Conservation (phyloP, 1,284 basidiomycete species). For the Lentinula novae-zelandiae region DNA sequence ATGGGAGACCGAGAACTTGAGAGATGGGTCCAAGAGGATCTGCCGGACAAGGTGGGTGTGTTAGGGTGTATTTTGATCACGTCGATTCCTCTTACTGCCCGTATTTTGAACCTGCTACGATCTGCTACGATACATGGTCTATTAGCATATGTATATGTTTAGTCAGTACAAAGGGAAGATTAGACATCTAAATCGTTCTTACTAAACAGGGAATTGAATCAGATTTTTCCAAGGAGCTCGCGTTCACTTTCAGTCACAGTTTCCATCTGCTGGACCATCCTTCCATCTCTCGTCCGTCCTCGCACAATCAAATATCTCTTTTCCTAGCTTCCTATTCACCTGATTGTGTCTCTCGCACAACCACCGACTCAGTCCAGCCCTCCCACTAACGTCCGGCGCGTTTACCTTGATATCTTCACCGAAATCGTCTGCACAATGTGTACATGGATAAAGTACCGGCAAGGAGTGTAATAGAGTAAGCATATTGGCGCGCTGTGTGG, state of each 20-base stretch:
- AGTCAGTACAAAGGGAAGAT: too few species aligned
- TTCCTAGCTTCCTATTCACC: conserved; percentile 84
- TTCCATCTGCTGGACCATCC: conserved; percentile 83
- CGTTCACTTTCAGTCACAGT: conserved; percentile 63
- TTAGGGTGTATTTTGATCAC: too few species aligned
- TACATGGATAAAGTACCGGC: conserved; percentile 84
- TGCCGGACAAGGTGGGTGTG: too few species aligned
- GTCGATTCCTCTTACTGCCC: too few species aligned
- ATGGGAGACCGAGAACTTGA: too few species aligned
- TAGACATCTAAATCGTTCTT: too few species aligned
- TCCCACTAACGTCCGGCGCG: conserved; percentile 74
- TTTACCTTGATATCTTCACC: conserved; percentile 58
- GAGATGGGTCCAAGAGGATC: too few species aligned
- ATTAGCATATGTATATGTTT: too few species aligned
- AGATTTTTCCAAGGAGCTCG: background rate
- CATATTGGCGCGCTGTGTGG: conserved; percentile 77
- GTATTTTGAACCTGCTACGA: too few species aligned
- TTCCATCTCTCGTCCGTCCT: conserved; percentile 86
- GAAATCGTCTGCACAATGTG: conserved; percentile 80
- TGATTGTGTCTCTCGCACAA: conserved; percentile 90
- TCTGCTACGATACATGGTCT: too few species aligned
- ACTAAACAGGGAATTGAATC: too few species aligned
- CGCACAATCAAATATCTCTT: conserved; percentile 77
- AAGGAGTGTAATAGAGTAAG: conserved; percentile 71
- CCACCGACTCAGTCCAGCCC: conserved; percentile 75